phyloP scores from a whole-genome alignment of 768 basidiomycete genomes.

The Mycena sanguinolenta region DNA sequence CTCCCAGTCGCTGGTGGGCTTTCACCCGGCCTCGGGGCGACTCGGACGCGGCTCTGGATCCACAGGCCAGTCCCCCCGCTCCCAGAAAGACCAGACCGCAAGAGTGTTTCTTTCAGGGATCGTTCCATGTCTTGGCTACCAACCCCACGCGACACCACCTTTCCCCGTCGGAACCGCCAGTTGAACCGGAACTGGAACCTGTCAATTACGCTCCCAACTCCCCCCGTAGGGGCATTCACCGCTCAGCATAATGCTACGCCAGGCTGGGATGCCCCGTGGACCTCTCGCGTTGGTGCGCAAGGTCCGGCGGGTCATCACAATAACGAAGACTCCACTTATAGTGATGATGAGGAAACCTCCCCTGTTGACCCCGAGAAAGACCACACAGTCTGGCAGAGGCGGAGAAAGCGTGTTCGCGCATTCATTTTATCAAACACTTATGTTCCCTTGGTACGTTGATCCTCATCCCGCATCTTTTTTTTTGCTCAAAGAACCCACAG shows the following conservation, averaged over 20 bases:
- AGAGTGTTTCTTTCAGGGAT: constrained; percentile 53
- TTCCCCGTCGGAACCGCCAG: constrained; percentile 50
- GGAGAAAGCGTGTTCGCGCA: constrained; percentile 65
- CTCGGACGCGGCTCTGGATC: constrained; percentile 35
- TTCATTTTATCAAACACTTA: constrained; percentile 84
- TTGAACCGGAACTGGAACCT: constrained; percentile 45
- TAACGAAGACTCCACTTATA: constrained; percentile 46
- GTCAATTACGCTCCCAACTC: constrained; percentile 51
- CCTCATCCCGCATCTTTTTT: constrained; percentile 3
- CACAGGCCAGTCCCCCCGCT: constrained; percentile 34
- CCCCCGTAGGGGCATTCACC: constrained; percentile 61
- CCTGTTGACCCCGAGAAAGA: constrained; percentile 45
- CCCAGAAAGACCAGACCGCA: constrained; percentile 49
- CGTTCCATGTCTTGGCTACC: constrained; percentile 69
- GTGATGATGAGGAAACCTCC: constrained; percentile 43
- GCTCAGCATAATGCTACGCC: constrained; percentile 69
- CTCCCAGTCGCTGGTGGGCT: constrained; percentile 78
- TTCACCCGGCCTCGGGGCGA: constrained; percentile 71
- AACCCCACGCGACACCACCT: constrained; percentile 49
- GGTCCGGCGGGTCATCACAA: constrained; percentile 50
- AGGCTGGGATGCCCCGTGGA: constrained; percentile 80
- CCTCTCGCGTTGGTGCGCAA: constrained; percentile 58
- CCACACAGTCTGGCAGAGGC: constrained; percentile 47
- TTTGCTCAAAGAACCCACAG: constrained; percentile 53
- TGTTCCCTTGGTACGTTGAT: constrained; percentile 76